Evolutionary conservation across 768 basidiomycete species (phyloP).

Genomic region (Termitomyces sp.): DNA sequence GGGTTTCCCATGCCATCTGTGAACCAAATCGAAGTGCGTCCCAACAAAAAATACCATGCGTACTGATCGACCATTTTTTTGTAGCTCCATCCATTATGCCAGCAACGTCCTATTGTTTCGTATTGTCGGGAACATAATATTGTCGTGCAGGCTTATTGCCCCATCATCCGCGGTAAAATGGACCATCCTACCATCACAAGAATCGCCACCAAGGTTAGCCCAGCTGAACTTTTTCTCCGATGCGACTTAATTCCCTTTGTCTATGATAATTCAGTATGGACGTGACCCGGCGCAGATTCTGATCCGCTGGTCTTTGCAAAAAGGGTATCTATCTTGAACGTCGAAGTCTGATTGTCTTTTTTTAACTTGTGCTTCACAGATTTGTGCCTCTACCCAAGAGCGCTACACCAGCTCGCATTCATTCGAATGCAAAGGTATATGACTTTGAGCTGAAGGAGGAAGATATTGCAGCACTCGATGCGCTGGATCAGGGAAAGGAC

Average conservation of each 20-base stretch:
- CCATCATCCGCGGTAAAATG: constrained; percentile 59
- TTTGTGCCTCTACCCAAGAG: constrained; percentile 84
- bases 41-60: background rate
- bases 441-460: constrained; percentile 64
- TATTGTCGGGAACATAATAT: constrained; percentile 63
- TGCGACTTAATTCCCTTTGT: background rate
- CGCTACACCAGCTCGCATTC: constrained; percentile 61
- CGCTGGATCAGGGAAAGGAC: constrained; percentile 63
- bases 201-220: constrained; percentile 54
- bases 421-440: constrained; percentile 66
- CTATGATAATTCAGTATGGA: constrained; percentile 32
- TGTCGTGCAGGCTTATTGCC: constrained; percentile 70
- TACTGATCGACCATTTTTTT: background rate
- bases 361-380: constrained; percentile 31
- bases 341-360: background rate
- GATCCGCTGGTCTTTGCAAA: constrained; percentile 87
- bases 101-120: constrained; percentile 71
- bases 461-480: constrained; percentile 63
- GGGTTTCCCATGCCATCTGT: constrained; percentile 64
- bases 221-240: background rate
- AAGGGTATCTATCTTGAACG: constrained; percentile 42
- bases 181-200: constrained; percentile 47
- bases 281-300: constrained; percentile 75
- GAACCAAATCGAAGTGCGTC: constrained; percentile 72
- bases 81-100: constrained; percentile 81